A percentile compares a stretch with the other conserved stretches of the same genome.
Evolutionary conservation across 495 filamentous ascomycete genomes (phyloP).

Genomic region (Aspergillus saccharolyticus): DNA sequence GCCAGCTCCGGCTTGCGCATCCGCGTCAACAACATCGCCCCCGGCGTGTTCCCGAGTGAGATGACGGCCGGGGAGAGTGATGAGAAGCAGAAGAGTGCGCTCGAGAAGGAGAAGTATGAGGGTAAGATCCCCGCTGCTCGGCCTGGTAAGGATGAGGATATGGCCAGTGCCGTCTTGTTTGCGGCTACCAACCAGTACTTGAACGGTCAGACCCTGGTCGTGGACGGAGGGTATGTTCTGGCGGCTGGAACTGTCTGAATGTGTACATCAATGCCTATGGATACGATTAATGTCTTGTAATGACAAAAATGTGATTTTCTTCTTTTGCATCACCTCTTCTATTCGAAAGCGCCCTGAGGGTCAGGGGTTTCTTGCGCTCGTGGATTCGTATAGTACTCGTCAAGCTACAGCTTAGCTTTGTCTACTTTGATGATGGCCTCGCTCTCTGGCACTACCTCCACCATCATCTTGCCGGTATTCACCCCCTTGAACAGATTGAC

Average conservation of each 20-base stretch:
- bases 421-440: constrained; percentile 23
- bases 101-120: constrained; percentile 57
- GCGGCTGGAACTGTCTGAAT: constrained; percentile 22
- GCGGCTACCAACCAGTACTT: constrained; percentile 63
- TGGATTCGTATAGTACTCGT: neutral
- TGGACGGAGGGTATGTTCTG: constrained; percentile 59
- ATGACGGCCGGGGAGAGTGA: constrained; percentile 51
- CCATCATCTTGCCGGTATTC: constrained; percentile 52
- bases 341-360: too few relatives aligned
- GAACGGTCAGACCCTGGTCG: constrained; percentile 62
- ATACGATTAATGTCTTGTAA: neutral
- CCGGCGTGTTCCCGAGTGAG: constrained; percentile 50
- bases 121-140: constrained; percentile 53
- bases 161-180: constrained; percentile 63
- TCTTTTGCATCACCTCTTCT: too few relatives aligned
- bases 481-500: constrained; percentile 46
- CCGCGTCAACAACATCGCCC: constrained; percentile 51
- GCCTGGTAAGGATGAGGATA: constrained; percentile 68
- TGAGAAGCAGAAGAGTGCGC: constrained; percentile 45
- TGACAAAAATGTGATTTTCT: neutral
- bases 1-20: constrained; percentile 37
- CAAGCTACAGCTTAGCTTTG: constrained; percentile 30
- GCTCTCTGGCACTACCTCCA: constrained; percentile 37
- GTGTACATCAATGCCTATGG: neutral
- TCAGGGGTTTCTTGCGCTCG: too few relatives aligned